Base-by-base conservation (phyloP, 2,329 filamentous ascomycete species). In the Colletotrichum liaoningense region DNA sequence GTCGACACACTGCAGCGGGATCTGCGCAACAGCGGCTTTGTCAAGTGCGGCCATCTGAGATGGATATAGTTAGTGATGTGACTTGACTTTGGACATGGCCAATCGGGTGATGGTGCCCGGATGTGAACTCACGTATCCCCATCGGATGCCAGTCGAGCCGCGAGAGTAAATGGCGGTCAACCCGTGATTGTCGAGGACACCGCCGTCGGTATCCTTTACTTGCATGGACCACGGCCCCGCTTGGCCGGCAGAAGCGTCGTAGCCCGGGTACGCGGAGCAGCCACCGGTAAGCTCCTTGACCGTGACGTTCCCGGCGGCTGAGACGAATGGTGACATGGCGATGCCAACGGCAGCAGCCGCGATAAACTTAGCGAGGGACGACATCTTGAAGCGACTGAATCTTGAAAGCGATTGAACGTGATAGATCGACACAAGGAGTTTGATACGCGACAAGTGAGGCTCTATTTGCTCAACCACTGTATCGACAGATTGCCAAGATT, bases 201-300 rank as follows among this genome's bases (percentile, higher is more conserved):
- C 26, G 26, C 52, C 55, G 2, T 38, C 63, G 7, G 63, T 46
- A 26, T 49, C 30, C 30, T 59, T 26, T 7, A 55, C 55, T n/a
- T 66, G 62, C 3, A 67, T 54, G 9, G 68, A 67, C 68, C 62
- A 55, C 42, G 55, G 62, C 30, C 68, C 63, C 26, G 69, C 63
- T 33, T 67, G 63, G 11, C 63, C 56, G 63, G 63, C 57, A 8
- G 56, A 56, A 16, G 28, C 35, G 33, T 67, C 55, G 16, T 69
- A 69, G 5, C 12, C 59, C 26, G 67, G 67, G 12, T 57, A 69
- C 16, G 57, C 67, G 67, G 67, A 69, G 67, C 67, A 69, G 49
- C 63, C 67, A 19, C 67, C 42, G 19, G 42, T 49, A 9, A 49
- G 42, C 42, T 49, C 42, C 42, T 49, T 49, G 19, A 49, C 42